Base-by-base conservation (phyloP, 108 stramenopile genomes). In the Poteriospumella lacustris region DNA sequence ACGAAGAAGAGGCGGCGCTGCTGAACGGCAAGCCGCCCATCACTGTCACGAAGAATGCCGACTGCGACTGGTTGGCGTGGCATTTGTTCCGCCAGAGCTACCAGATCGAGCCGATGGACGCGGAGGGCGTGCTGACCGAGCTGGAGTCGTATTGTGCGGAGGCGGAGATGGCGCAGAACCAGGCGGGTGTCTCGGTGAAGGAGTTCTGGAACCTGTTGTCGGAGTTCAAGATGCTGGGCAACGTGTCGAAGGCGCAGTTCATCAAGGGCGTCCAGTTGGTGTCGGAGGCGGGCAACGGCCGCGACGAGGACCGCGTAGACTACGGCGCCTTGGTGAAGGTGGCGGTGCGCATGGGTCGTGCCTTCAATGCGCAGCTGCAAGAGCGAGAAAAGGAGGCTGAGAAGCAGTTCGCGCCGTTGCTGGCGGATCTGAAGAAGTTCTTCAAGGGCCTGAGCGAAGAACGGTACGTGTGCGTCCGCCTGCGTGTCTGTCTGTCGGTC, bases 41-140 rank as follows among this genome's bases (percentile, higher is more conserved):
- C 33, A 42, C 33, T 5, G 42, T 73, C 5, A 42, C 70, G 5
- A 44, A 56, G 28, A 73, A 73, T 56, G 70, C 70, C 5, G 70
- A 73, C 33, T 73, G 43, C 33, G 70, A 73, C 41, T 73, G 70
- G 70, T 33, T 73, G 41, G 36, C 41, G 42, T 73, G 70, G 70
- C 36, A 33, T 56, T 24, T 73, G 3, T 73, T 33, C 42, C 12
- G 31, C 3, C 44, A 73, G 36, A 31, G 31, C 5, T 73, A 31
- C 36, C 12, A 73, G 5, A 9, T 73, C 9, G 70, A 73, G 3
- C 47, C 70, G 3, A 26, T 73, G 33, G 70, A 73, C 36, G 31
- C 70, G 26, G 70, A 73, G 24, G 36, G 70, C 36, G 70, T 73
- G 36, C 9, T 73, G 9, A 73, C 70, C 38, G 70, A 73, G 3